These are phyloP conservation scores for Yamadazyma kitorensis DNA, from an alignment of 805 yeast species.

Conservation along the genomic window DNA sequence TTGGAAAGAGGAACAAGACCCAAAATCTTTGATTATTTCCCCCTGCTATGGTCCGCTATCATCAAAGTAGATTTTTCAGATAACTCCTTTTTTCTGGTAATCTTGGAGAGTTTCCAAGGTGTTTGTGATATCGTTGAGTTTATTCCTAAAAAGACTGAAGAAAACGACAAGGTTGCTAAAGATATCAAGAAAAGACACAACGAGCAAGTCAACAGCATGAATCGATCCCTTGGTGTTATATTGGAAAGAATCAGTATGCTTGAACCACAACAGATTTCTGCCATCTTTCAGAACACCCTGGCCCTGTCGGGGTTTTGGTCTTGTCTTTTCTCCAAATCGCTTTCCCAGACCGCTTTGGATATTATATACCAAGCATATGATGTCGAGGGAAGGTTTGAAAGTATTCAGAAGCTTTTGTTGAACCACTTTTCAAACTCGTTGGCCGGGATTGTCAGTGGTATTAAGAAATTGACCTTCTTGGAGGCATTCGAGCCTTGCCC, in stretches of 20 bases:
- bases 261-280: slow-evolving; percentile 23
- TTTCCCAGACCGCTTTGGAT: slow-evolving; percentile 69
- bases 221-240: too few species aligned
- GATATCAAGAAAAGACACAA: slow-evolving; percentile 33
- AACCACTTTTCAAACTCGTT: slow-evolving; percentile 44
- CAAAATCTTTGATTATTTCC: slow-evolving; percentile 30
- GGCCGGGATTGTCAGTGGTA: slow-evolving; percentile 44
- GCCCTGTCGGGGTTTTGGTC: slow-evolving; percentile 70
- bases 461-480: slow-evolving; percentile 44
- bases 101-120: slow-evolving; percentile 4
- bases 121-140: slow-evolving; percentile 9
- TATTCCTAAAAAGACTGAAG: slow-evolving; percentile 9
- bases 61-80: slow-evolving; percentile 4
- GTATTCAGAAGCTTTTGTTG: slow-evolving; percentile 54
- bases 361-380: slow-evolving; percentile 75
- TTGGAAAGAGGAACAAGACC: slow-evolving; percentile 20
- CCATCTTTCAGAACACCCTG: slow-evolving; percentile 21
- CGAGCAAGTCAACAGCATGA: slow-evolving; percentile 22
- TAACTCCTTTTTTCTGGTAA: not conserved
- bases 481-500: slow-evolving; percentile 71
- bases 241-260: slow-evolving; percentile 26
- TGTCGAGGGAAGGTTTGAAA: slow-evolving; percentile 66
- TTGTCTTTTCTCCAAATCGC: slow-evolving; percentile 62
- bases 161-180: slow-evolving; percentile 13
- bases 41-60: slow-evolving; percentile 25